Base-by-base conservation (phyloP, 2,329 filamentous ascomycete species). In the Neurospora sp. region DNA sequence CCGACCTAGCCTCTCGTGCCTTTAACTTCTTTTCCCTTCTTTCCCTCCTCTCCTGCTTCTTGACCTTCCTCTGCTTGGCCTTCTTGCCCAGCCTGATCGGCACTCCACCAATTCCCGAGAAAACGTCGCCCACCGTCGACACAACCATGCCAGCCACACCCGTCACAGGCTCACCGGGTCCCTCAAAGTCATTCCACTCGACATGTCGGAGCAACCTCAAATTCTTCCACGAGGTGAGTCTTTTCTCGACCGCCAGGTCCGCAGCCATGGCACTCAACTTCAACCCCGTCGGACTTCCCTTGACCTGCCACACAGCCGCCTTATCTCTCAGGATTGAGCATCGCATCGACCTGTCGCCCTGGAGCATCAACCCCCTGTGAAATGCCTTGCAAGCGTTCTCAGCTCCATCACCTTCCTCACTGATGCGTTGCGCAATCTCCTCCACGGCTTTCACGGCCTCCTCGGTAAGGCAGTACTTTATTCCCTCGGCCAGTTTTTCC, bases 151-250 rank as follows among this genome's bases (percentile, higher is more conserved):
- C 86, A 40, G 87, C 86, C 4, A 86, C 81, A 3, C 90, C 91
- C 0, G 90, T 91, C 13, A 93, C 81, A 0, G 91, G 91, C 76
- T 93, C 91, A 0, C 90, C 90, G 0, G 90, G 90, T 0, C 91
- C 91, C 73, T 91, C 89, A 74, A 92, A 93, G 74, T 93, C 90
- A 73, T 92, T 91, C 89, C 90, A 93, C 74, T 92, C 90, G 68
- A 85, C 87, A 74, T 91, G 89, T 9, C 91, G 83, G 9, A 91
- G 76, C 0, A 93, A 82, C 13, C 86, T 84, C 66, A 93, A 78
- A 70, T 88, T 86, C 69, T 85, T 86, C 86, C 89, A 92, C 33
- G 84, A 83, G 28, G 91, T 76, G 72, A 86, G 84, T n/a, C 87
- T 88, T 72, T 83, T 84, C 40, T 86, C 83, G 3, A 91, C 86